Conservation (phyloP, 2,329 filamentous ascomycete genomes). For the Bipolaris sorokiniana region DNA sequence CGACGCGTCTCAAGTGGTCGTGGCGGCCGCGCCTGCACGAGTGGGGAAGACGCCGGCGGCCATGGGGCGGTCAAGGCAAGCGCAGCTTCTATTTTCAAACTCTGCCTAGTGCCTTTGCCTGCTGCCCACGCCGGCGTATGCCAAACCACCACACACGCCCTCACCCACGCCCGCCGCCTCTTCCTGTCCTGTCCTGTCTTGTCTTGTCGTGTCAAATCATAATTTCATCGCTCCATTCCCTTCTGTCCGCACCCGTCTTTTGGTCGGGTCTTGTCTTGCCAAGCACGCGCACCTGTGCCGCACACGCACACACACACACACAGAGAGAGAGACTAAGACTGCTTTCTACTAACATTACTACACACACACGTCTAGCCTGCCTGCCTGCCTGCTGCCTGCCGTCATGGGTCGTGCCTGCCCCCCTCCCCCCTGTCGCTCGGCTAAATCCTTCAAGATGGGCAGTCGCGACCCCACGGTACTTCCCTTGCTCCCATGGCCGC, state of each 20-base stretch:
- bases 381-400: background rate
- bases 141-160: slow-evolving; percentile 7
- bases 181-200: too few relatives aligned
- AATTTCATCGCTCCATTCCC: background rate
- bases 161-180: background rate
- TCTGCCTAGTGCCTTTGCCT: background rate
- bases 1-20: background rate
- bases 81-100: background rate
- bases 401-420: background rate
- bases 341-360: too few relatives aligned
- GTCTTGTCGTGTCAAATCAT: too few relatives aligned
- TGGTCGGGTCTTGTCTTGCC: background rate
- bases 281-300: background rate
- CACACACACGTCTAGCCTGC: too few relatives aligned
- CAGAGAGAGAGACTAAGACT: too few relatives aligned
- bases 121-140: background rate
- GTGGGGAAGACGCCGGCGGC: background rate
- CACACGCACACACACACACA: too few relatives aligned
- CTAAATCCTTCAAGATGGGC: slow-evolving; percentile 29
- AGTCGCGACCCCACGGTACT: slow-evolving; percentile 21
- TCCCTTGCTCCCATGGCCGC: slow-evolving; percentile 6
- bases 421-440: slow-evolving; percentile 23
- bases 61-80: background rate
- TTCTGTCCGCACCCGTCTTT: background rate
- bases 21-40: background rate